These are phyloP conservation scores for Petunia hybrid DNA, from an alignment of 305 asterid genomes.

Conservation along the genomic window DNA sequence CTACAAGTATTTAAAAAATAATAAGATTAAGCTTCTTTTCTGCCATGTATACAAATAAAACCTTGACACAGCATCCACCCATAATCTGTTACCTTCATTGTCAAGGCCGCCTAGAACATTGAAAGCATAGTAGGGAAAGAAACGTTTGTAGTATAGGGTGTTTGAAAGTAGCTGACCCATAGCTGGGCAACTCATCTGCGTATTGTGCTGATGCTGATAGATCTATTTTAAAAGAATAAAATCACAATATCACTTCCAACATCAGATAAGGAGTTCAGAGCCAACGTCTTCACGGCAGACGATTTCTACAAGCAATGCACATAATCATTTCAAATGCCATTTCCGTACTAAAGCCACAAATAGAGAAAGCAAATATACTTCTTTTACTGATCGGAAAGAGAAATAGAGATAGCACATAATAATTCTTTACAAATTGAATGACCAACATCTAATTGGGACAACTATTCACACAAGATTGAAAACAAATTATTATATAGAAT, in stretches of 20 bases:
- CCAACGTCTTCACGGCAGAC: not conserved
- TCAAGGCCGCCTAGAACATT: constrained; percentile 96
- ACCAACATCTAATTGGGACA: not conserved
- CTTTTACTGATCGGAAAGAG: not conserved
- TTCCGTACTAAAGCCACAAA: not conserved
- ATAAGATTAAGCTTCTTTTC: constrained; percentile 29
- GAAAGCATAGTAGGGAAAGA: constrained; percentile 92
- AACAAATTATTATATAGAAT: not conserved
- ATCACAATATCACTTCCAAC: constrained; percentile 6
- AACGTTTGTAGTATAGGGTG: constrained; percentile 88
- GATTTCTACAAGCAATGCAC: not conserved
- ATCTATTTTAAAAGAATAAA: constrained; percentile 45
- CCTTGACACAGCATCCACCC: not conserved
- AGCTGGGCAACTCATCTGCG: constrained; percentile 80
- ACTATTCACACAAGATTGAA: not conserved
- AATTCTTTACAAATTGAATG: not conserved
- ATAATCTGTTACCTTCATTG: constrained; percentile 63
- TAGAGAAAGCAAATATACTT: not conserved
- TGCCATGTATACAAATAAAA: not conserved
- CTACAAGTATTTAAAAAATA: constrained; percentile 48
- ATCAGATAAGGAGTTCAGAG: not conserved
- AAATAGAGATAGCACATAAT: not conserved
- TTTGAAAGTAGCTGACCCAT: constrained; percentile 94
- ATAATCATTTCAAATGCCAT: not conserved
- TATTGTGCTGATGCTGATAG: constrained; percentile 90